Conservation (phyloP, 805 yeast genomes). For the Myxozyma sirexii region DNA sequence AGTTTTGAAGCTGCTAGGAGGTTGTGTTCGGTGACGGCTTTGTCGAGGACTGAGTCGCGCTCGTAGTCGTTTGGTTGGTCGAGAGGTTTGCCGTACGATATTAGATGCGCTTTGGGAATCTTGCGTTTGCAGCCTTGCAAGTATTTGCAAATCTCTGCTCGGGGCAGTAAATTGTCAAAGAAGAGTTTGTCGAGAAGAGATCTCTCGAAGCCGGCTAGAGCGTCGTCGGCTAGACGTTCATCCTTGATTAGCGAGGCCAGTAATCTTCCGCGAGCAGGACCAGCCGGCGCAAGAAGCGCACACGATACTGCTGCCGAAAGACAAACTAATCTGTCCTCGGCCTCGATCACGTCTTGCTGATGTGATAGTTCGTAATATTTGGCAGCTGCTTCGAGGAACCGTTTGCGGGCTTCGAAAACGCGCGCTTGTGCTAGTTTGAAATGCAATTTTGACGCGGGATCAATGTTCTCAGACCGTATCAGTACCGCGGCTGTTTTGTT, state of each 20-base stretch:
- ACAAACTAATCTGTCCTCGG: constrained; percentile 36
- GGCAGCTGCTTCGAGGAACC: constrained; percentile 40
- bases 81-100: neutral
- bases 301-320: constrained; percentile 40
- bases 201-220: constrained; percentile 16
- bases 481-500: constrained; percentile 37
- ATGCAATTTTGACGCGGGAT: constrained; percentile 26
- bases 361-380: constrained; percentile 40
- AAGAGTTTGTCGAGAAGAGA: constrained; percentile 38
- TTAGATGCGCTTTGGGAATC: constrained; percentile 15
- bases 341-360: constrained; percentile 33
- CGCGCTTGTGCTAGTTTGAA: constrained; percentile 42
- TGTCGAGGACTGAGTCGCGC: constrained; percentile 36
- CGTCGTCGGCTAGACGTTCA: constrained; percentile 28
- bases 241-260: constrained; percentile 38
- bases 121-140: constrained; percentile 13
- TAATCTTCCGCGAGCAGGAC: constrained; percentile 39
- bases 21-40: constrained; percentile 43
- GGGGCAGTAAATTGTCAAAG: constrained; percentile 37
- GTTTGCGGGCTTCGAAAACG: constrained; percentile 38
- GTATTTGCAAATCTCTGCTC: constrained; percentile 36
- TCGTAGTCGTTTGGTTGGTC: constrained; percentile 10
- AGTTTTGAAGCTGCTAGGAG: constrained; percentile 41
- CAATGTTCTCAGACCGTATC: constrained; percentile 17
- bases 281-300: constrained; percentile 42